These are phyloP conservation scores for Camelina hispida DNA, from an alignment of 345 rosid genomes.

Conservation along the genomic window DNA sequence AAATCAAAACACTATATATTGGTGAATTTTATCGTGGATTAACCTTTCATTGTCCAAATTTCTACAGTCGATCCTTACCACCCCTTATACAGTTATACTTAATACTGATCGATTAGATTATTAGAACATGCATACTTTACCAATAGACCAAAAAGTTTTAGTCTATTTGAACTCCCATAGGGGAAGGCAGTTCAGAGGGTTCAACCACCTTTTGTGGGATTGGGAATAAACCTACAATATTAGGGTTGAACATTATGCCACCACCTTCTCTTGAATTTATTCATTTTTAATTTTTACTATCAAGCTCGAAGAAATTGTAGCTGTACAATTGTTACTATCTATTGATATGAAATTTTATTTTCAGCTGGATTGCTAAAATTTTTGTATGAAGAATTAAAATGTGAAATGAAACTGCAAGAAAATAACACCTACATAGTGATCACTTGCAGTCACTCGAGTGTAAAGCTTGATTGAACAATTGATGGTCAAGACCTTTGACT, in stretches of 20 bases:
- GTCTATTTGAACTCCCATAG: neutral
- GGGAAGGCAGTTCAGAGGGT: neutral
- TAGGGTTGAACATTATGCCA: conserved; percentile 16
- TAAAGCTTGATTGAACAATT: conserved; percentile 3
- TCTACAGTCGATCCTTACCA: neutral
- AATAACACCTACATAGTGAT: neutral
- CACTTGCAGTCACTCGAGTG: conserved; percentile 14
- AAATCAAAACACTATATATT: neutral
- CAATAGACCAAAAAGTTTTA: neutral
- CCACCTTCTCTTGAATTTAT: neutral
- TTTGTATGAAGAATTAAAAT: neutral
- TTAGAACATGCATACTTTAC: neutral
- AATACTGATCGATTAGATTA: neutral
- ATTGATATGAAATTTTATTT: neutral
- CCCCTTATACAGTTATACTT: too few species aligned
- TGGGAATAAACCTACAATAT: conserved; percentile 10
- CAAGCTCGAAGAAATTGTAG: neutral
- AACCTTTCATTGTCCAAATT: neutral
- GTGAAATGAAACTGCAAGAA: neutral
- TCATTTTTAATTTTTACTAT: neutral
- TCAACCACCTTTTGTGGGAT: neutral
- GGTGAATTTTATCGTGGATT: neutral
- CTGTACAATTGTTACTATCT: neutral
- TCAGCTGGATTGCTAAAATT: neutral
- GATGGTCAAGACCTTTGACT: conserved; percentile 45